A percentile compares a stretch with the other conserved stretches of the same genome.
Evolutionary conservation across 495 filamentous ascomycete species (phyloP).

Genomic region (Cryomyces antarcticus): DNA sequence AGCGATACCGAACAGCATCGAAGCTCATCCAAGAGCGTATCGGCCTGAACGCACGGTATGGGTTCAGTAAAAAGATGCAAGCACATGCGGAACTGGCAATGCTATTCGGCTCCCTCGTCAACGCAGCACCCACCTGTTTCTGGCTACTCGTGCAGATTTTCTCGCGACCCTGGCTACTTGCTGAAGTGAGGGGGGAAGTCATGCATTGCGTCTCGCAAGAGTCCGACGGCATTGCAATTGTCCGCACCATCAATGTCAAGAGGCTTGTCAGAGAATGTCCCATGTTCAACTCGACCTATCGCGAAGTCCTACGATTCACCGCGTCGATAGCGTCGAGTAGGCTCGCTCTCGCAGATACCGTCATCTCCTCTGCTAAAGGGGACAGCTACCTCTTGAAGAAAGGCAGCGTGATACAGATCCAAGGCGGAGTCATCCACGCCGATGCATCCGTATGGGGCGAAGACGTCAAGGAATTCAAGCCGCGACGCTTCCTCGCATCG

Average conservation of each 20-base stretch:
- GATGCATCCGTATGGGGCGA: conserved; percentile 2
- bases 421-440: conserved; percentile 5
- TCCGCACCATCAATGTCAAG: neutral
- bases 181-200: conserved; percentile 5
- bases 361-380: neutral
- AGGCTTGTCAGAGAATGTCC: conserved; percentile 1
- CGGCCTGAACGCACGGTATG: conserved; percentile 2
- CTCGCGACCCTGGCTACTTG: conserved; percentile 3
- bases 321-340: conserved; percentile 3
- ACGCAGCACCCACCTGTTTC: conserved; percentile 4
- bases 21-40: conserved; percentile 9
- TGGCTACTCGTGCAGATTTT: conserved; percentile 7
- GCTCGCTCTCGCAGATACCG: conserved; percentile 4
- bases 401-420: conserved; percentile 4
- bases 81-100: conserved; percentile 1
- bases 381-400: conserved; percentile 5
- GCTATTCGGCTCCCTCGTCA: conserved; percentile 5
- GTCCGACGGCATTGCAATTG: neutral
- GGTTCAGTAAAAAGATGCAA: conserved; percentile 4
- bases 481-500: conserved; percentile 2
- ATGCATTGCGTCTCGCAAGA: neutral
- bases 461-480: conserved; percentile 5
- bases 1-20: conserved; percentile 5
- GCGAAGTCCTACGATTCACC: conserved; percentile 6
- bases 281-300: conserved; percentile 4